A percentile compares a stretch with the other conserved stretches of the same genome.
phyloP scores from a whole-genome alignment of 257 asterid genomes.

The Solanum paucissectum region DNA sequence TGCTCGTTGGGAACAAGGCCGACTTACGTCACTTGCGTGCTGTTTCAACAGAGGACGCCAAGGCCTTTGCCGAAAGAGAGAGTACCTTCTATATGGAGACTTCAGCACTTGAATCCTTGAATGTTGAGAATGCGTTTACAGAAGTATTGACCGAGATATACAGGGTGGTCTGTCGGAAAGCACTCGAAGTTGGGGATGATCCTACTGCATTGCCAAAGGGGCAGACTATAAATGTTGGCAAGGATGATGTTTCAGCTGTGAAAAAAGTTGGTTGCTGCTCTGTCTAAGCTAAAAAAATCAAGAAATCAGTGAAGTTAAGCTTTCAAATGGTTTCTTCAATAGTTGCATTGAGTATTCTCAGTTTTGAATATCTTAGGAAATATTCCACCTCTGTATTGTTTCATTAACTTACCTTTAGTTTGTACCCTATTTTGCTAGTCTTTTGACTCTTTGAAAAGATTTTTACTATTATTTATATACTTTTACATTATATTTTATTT shows the following conservation, averaged over 20 bases:
- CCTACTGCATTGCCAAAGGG: constrained; percentile 58
- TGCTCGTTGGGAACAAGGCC: constrained; percentile 71
- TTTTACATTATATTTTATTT: background rate
- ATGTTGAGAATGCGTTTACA: constrained; percentile 58
- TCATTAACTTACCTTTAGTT: background rate
- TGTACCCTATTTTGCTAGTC: background rate
- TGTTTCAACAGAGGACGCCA: constrained; percentile 50
- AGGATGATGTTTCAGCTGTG: constrained; percentile 47
- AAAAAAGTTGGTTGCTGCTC: constrained; percentile 54
- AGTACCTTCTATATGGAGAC: constrained; percentile 56
- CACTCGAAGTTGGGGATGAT: constrained; percentile 49
- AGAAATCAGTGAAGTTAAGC: background rate
- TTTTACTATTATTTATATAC: background rate
- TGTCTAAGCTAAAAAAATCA: constrained; percentile 4
- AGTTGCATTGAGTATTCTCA: background rate
- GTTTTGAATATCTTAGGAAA: background rate
- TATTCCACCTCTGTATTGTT: background rate
- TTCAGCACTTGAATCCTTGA: constrained; percentile 62
- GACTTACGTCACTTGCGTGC: constrained; percentile 58
- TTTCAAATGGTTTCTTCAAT: background rate
- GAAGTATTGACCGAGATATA: constrained; percentile 54
- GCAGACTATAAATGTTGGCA: constrained; percentile 32
- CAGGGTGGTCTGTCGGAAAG: constrained; percentile 53
- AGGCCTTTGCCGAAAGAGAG: constrained; percentile 46
- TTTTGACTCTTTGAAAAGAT: background rate